Evolutionary conservation across 2,329 filamentous ascomycete genomes (phyloP).

Genomic region (Trichoderma koningiopsis): DNA sequence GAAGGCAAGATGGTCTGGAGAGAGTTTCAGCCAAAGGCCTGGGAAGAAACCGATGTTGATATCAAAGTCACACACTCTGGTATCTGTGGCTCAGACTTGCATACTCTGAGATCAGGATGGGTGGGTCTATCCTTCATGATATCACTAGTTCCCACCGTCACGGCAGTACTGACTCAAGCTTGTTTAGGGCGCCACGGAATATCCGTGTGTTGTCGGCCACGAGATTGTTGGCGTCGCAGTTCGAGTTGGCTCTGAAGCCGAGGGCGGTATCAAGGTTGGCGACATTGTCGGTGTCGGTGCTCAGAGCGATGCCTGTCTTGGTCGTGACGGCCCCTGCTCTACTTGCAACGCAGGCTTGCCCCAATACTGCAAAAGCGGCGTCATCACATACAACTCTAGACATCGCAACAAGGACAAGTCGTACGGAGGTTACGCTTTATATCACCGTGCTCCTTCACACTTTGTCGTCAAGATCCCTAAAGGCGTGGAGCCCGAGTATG

Average conservation of each 20-base stretch:
- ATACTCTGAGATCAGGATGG: constrained; percentile 60
- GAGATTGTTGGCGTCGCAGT: constrained; percentile 65
- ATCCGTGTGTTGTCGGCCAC: constrained; percentile 61
- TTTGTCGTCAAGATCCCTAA: constrained; percentile 57
- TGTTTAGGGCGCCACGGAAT: constrained; percentile 29
- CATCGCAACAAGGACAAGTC: constrained; percentile 35
- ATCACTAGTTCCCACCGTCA: not conserved
- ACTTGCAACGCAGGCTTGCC: constrained; percentile 46
- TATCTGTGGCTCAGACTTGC: constrained; percentile 65
- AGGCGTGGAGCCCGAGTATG: constrained; percentile 43
- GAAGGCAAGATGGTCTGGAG: constrained; percentile 58
- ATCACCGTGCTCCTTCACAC: constrained; percentile 40
- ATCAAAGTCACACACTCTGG: constrained; percentile 68
- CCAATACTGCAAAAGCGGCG: constrained; percentile 46
- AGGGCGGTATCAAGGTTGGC: constrained; percentile 56
- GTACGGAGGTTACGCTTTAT: constrained; percentile 53
- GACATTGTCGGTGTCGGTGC: constrained; percentile 66
- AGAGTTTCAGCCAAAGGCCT: constrained; percentile 64
- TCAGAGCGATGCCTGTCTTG: constrained; percentile 58
- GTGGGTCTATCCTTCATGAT: constrained; percentile 28
- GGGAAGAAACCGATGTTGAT: constrained; percentile 67
- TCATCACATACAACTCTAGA: constrained; percentile 55
- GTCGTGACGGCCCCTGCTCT: constrained; percentile 42
- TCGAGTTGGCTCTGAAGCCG: constrained; percentile 53
- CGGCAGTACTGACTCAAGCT: constrained; percentile 3